Base-by-base conservation (phyloP, 768 basidiomycete species). In the Lanmaoa rubissima region DNA sequence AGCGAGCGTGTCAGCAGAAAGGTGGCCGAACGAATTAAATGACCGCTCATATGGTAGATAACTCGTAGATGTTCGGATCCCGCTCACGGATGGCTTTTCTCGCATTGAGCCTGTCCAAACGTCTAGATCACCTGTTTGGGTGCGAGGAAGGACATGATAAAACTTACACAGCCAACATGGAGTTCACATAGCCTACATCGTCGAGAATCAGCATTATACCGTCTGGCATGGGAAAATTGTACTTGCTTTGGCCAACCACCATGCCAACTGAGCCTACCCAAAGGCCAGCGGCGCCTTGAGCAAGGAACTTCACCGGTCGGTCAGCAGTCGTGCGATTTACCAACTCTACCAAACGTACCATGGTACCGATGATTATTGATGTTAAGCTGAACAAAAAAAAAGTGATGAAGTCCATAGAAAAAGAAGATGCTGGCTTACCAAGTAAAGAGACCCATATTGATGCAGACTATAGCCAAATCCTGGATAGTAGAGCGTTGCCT, bases 101-200 rank as follows among this genome's bases (percentile, higher is more conserved):
- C 13, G 57, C 45, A 28, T 59, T 61, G 13, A 61, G 51, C 38
- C 60, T 59, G 46, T 44, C 21, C 28, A 31, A n/a, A 36, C 14
- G 14, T 38, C 16, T 19, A 39, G n/a, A 51, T 28, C 26, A 28
- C 26, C 26, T 28, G 4, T 28, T 4, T 4, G 26, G 26, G 26
- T 28, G 6, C 6, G 26, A 28, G 26, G 26, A 6, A 6, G 4
- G 26, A 28, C 26, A 28, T 28, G 26, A 28, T 28, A 28, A 13
- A 21, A 54, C 60, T 45, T 32, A 61, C 61, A 56, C 51, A 6
- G 58, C 54, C 16, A 59, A 16, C 60, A 61, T 53, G 21, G 60
- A 61, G 39, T 53, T 59, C 35, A 49, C 58, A 28, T 61, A 61
- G 12, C 53, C 58, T 59, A 31, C 6, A 38, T 32, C 51, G 16